Evolutionary conservation across 352 stramenopile genomes (phyloP), one percentile per base, ranked within the genome.

Genomic region (Sclerospora graminicola): DNA sequence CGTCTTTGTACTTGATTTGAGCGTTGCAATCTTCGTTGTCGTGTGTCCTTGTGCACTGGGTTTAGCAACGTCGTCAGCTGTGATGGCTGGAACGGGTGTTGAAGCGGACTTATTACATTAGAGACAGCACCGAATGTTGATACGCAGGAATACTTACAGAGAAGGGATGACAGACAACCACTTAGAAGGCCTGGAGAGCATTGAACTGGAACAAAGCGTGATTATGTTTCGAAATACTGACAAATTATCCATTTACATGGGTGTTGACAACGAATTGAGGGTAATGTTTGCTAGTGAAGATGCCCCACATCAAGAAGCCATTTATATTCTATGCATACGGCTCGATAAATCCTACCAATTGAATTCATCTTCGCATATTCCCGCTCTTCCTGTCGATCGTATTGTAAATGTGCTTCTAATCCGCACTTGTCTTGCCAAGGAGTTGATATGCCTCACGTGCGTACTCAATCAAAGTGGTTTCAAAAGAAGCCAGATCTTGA

Each of bases 1-100:
- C 37, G 67, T 97, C n/a, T n/a, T n/a, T n/a, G 28, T 97, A 9
- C 81, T 99, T 36, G 83, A 98, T 45, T 99, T 99, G 69, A 89
- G 65, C 5, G 97, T 99, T 44, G 87, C 93, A 18, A 96, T 89
- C 9, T 54, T 98, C 0, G 96, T 99, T 8, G 95, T 99, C 34
- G 94, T 94, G 16, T 99, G 96, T n/a, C 97, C 96, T 0, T 99
- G 97, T 66, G 96, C 97, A 1, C 63, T 99, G 7, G 96, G 96
- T 3, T 60, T 99, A 16, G 96, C 96, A 5, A 99, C 95, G 4
- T 96, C 97, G 0, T 98, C 94, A 19, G 94, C 94, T 0, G 85
- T 98, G 10, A 98, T 98, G 93, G 91, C 99, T 6, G 96, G 95
- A 23, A 99, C 95, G 4, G 95, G 96, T 23, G 87, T 99, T 23